Percentiles rank a stretch among this genome's conserved stretches.
phyloP scores from a whole-genome alignment of 805 yeast species.

The Komagataella phaffii region DNA sequence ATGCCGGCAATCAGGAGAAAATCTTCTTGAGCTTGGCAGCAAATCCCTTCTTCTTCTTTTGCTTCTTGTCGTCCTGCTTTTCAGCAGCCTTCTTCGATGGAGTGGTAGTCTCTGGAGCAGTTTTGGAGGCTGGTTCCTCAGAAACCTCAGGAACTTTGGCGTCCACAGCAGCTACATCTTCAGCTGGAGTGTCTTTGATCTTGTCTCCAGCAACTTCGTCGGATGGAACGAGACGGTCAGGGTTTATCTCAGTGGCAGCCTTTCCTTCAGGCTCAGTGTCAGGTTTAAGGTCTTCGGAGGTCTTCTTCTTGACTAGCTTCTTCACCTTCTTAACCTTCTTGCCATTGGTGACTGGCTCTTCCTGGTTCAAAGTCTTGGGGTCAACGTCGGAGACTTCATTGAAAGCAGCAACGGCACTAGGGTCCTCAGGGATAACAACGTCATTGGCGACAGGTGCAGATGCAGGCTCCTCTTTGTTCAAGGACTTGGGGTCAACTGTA shows the following conservation, averaged over 20 bases:
- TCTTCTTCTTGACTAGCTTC: slow-evolving; percentile 15
- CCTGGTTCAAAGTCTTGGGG: slow-evolving; percentile 37
- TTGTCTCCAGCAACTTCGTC: slow-evolving; percentile 4
- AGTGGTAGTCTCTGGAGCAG: slow-evolving; percentile 5
- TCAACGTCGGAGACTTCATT: slow-evolving; percentile 36
- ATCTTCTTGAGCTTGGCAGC: slow-evolving; percentile 27
- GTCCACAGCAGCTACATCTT: slow-evolving; percentile 3
- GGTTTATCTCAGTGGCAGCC: slow-evolving; percentile 5
- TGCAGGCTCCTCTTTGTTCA: slow-evolving; percentile 27
- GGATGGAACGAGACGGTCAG: slow-evolving; percentile 4
- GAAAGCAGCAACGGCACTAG: slow-evolving; percentile 46
- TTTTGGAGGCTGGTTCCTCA: slow-evolving; percentile 5
- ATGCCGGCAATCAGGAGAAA: slow-evolving; percentile 7
- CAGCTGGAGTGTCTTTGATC: slow-evolving; percentile 2
- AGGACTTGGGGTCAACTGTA: slow-evolving; percentile 42
- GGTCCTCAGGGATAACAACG: slow-evolving; percentile 39
- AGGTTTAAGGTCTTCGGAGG: slow-evolving; percentile 1
- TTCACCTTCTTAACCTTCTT: slow-evolving; percentile 19
- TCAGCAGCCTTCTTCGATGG: slow-evolving; percentile 5
- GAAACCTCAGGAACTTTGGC: slow-evolving; percentile 2
- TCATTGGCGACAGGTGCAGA: slow-evolving; percentile 19
- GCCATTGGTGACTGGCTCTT: slow-evolving; percentile 6
- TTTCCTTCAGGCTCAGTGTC: neutral
- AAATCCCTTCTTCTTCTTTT: slow-evolving; percentile 27
- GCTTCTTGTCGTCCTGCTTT: slow-evolving; percentile 9